Conservation (phyloP, 441 rosid species). For the Euphorbia corollata region DNA sequence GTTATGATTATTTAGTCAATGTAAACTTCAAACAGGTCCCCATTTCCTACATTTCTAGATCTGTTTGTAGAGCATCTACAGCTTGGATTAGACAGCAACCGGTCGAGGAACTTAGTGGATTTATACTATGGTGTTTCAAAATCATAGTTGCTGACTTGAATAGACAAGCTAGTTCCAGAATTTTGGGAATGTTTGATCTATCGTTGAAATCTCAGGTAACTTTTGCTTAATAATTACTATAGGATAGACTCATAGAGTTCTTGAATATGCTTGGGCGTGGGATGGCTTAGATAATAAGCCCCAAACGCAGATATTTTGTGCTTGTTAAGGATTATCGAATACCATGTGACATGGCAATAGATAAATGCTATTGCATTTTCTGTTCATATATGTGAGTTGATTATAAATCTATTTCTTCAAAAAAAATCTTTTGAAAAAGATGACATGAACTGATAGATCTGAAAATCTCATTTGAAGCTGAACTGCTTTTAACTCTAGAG, state of each 20-base stretch:
- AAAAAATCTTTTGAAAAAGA: neutral
- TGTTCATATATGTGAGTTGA: neutral
- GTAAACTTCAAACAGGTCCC: conserved; percentile 62
- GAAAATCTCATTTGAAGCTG: neutral
- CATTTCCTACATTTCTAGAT: conserved; percentile 54
- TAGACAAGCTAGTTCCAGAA: too few relatives aligned
- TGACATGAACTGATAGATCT: neutral
- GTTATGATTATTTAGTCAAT: too few relatives aligned
- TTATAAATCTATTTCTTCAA: neutral
- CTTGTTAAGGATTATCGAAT: neutral
- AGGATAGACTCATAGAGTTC: too few relatives aligned
- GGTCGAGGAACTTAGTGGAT: conserved; percentile 56
- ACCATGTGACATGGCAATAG: neutral
- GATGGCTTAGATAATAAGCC: too few relatives aligned
- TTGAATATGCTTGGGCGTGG: too few relatives aligned
- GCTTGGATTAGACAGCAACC: conserved; percentile 79
- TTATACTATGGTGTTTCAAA: conserved; percentile 69
- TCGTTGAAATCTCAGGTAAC: conserved; percentile 81
- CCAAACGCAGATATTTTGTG: neutral
- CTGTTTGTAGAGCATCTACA: conserved; percentile 56
- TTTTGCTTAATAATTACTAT: neutral
- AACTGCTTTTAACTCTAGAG: neutral
- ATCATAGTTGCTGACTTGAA: conserved; percentile 57
- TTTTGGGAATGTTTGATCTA: conserved; percentile 43
- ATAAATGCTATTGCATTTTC: neutral